Conservation (phyloP, 495 filamentous ascomycete species). For the Podospora pseudoanserina region DNA sequence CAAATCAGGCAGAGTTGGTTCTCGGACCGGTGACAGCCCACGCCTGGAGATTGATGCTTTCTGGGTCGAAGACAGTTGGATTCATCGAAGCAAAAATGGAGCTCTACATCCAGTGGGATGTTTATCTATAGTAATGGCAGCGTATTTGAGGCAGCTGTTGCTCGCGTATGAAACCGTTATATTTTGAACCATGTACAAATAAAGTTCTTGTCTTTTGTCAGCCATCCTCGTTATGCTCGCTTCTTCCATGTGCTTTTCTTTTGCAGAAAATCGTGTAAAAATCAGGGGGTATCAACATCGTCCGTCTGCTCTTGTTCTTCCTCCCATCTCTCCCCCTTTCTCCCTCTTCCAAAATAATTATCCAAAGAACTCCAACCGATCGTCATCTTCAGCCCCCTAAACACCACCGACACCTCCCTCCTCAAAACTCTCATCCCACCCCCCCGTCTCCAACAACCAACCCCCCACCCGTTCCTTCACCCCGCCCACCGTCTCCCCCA, state of each 20-base stretch:
- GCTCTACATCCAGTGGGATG: too few relatives aligned
- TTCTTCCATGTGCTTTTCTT: neutral
- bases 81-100: too few relatives aligned
- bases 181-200: neutral
- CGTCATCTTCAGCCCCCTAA: conserved; percentile 15
- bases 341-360: neutral
- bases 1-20: too few relatives aligned
- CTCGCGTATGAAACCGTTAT: neutral
- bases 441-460: conserved; percentile 64
- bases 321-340: neutral
- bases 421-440: conserved; percentile 67
- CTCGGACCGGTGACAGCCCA: too few relatives aligned
- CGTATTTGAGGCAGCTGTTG: too few relatives aligned
- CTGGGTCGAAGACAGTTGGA: too few relatives aligned
- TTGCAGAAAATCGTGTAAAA: neutral
- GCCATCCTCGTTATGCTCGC: neutral
- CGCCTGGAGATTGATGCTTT: too few relatives aligned
- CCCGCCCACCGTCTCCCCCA: conserved; percentile 47
- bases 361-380: neutral
- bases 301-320: neutral
- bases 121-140: too few relatives aligned
- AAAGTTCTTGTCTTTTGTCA: neutral
- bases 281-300: neutral
- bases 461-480: conserved; percentile 57
- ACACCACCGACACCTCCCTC: conserved; percentile 46